phyloP scores from a whole-genome alignment of 208 protist genomes.

The Trypanosoma boissoni region DNA sequence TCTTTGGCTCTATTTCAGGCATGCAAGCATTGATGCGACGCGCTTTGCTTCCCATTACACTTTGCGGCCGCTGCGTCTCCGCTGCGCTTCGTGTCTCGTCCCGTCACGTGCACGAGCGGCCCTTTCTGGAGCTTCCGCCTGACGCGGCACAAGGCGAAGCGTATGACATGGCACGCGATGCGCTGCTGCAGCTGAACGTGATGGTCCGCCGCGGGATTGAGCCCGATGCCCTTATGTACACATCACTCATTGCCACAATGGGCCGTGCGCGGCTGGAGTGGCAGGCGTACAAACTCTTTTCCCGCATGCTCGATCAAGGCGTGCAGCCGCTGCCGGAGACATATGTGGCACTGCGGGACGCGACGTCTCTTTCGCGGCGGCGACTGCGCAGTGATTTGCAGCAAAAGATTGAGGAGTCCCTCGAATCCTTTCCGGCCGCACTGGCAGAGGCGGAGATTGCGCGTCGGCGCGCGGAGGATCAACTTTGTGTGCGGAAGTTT shows the following conservation, averaged over 20 bases:
- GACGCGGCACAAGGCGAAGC: constrained; percentile 58
- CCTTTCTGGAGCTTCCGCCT: constrained; percentile 52
- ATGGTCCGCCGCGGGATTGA: constrained; percentile 90
- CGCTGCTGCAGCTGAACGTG: constrained; percentile 90
- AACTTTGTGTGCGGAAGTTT: constrained; percentile 73
- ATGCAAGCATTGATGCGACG: neutral
- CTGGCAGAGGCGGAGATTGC: constrained; percentile 60
- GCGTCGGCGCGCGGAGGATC: constrained; percentile 67
- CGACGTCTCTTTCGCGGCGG: constrained; percentile 54
- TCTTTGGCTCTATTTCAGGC: neutral
- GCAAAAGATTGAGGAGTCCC: constrained; percentile 76
- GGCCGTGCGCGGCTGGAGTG: constrained; percentile 81
- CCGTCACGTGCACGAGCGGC: constrained; percentile 53
- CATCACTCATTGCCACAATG: constrained; percentile 89
- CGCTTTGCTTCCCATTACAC: constrained; percentile 37
- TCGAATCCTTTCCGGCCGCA: constrained; percentile 70
- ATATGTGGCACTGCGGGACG: constrained; percentile 83
- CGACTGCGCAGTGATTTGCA: constrained; percentile 75
- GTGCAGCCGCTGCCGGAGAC: constrained; percentile 88
- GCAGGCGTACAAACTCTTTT: constrained; percentile 94
- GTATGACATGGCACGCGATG: constrained; percentile 69
- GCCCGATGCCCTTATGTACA: constrained; percentile 91
- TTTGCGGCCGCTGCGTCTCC: neutral
- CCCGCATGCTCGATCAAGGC: constrained; percentile 86
- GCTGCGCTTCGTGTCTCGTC: neutral